Evolutionary conservation across 2,329 filamentous ascomycete genomes (phyloP).

Genomic region (Coniochaeta hoffmannii): DNA sequence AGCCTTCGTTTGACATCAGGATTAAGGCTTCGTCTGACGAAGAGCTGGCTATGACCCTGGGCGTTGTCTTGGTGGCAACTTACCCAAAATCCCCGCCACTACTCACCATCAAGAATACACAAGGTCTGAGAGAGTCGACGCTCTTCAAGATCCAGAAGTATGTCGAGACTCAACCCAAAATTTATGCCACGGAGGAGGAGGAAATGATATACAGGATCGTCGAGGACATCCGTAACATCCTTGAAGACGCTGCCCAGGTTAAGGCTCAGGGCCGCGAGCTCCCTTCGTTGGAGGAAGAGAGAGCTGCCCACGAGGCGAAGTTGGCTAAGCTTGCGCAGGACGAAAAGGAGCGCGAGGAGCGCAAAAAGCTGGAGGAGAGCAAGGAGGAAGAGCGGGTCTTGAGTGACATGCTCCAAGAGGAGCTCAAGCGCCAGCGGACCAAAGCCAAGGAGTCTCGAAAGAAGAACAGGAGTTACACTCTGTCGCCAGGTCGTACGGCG

Average conservation of each 20-base stretch:
- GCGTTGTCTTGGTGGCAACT: constrained; percentile 76
- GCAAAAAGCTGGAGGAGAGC: constrained; percentile 46
- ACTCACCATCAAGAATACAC: constrained; percentile 58
- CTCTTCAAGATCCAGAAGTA: constrained; percentile 62
- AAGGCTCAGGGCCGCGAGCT: constrained; percentile 69
- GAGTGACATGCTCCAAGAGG: constrained; percentile 64
- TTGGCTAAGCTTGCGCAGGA: constrained; percentile 53
- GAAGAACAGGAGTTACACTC: constrained; percentile 43
- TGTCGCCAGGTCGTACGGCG: constrained; percentile 25
- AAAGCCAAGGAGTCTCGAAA: constrained; percentile 57
- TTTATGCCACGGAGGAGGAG: constrained; percentile 44
- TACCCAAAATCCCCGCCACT: constrained; percentile 81
- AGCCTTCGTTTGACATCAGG: constrained; percentile 74
- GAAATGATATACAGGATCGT: constrained; percentile 61
- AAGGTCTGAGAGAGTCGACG: constrained; percentile 61
- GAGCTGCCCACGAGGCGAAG: constrained; percentile 72
- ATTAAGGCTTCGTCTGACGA: constrained; percentile 68
- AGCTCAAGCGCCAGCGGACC: constrained; percentile 60
- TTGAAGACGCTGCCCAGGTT: constrained; percentile 79
- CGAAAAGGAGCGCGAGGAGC: constrained; percentile 44
- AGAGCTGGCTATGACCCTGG: constrained; percentile 63
- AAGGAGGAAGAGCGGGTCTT: constrained; percentile 65
- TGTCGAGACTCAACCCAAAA: constrained; percentile 49
- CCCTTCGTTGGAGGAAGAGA: constrained; percentile 83
- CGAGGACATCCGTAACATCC: constrained; percentile 61